Base-by-base conservation (phyloP, 1,284 basidiomycete species). In the Sanghuangporus weigelae region DNA sequence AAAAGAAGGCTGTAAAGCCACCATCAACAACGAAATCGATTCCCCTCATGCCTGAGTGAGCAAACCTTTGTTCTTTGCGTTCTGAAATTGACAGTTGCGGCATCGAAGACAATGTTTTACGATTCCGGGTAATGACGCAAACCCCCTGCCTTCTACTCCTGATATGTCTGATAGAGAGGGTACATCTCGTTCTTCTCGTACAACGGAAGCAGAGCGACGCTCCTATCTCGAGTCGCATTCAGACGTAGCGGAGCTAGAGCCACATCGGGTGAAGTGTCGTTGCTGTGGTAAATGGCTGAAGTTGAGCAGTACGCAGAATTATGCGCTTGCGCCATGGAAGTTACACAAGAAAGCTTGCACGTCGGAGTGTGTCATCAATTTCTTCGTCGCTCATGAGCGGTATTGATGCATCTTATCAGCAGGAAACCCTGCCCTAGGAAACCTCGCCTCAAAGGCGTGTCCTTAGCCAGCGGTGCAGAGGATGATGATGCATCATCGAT, bases 161-260 rank as follows among this genome's bases (percentile, higher is more conserved):
- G 64, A 65, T 35, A 49, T 50, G 16, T 55, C 60, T 48, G 60
- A 62, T n/a, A 62, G 48, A 35, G 40, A 49, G 12, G 60, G 31
- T 16, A 38, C 48, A 39, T 31, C 48, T 7, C 59, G 59, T 3
- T 51, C 36, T 26, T 35, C 48, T 23, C 60, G 50, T 7, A 63
- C 57, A 21, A 67, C 66, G 7, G 66, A 67, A 50, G 67, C 59
- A 31, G 67, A 67, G 62, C 48, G 68, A 40, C 62, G 60, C 31
- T 48, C 65, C 31, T 57, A 65, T 54, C 59, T 68, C 10, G 60
- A 64, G 44, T 54, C 49, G 31, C 66, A 68, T 44, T 53, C 67
- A 2, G 63, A 66, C n/a, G 56, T 62, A n/a, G 57, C 50, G 21
- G 58, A 40, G 16, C 59, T 68, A 21, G 68, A 68, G 54, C 63